A percentile compares a stretch with the other conserved stretches of the same genome.
These are phyloP conservation scores for Zalaria sp. DNA, from an alignment of 2,329 filamentous ascomycete genomes.

Conservation along the genomic window DNA sequence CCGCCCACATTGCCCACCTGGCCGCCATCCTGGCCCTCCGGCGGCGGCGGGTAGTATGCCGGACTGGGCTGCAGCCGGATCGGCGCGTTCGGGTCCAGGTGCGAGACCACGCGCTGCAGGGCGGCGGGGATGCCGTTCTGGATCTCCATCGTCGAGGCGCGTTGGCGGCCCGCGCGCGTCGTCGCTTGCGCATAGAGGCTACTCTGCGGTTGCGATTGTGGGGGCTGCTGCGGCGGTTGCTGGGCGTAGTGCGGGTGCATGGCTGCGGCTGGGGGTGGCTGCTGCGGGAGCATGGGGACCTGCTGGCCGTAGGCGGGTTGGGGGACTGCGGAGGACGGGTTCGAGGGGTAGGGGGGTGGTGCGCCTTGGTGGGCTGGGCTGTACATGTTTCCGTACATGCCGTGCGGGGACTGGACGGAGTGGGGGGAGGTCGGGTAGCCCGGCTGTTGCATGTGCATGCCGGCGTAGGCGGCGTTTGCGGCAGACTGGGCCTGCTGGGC, in stretches of 20 bases:
- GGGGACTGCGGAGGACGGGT: constrained; percentile 37
- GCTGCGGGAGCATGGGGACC: constrained; percentile 51
- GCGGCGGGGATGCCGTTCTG: constrained; percentile 65
- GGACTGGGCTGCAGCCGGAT: constrained; percentile 91
- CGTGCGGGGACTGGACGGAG: constrained; percentile 17
- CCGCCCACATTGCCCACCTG: constrained; percentile 52
- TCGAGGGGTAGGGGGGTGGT: constrained; percentile 63
- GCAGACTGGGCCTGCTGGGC: constrained; percentile 19
- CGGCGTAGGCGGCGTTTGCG: constrained; percentile 44
- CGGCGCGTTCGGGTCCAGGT: constrained; percentile 85
- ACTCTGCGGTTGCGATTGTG: constrained; percentile 45
- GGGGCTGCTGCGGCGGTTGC: constrained; percentile 10
- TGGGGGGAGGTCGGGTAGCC: constrained; percentile 27
- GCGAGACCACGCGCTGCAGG: constrained; percentile 88
- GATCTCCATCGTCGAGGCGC: constrained; percentile 92
- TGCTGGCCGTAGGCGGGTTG: constrained; percentile 49
- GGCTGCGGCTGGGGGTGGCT: constrained; percentile 28
- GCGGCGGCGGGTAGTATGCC: constrained; percentile 89
- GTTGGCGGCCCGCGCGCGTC: constrained; percentile 65
- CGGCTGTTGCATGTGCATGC: constrained; percentile 39
- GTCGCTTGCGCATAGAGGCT: constrained; percentile 62
- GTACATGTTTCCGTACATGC: constrained; percentile 67
- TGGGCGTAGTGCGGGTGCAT: constrained; percentile 24
- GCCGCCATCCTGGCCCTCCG: constrained; percentile 62
- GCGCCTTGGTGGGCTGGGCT: constrained; percentile 49